Percentiles rank a stretch among this genome's conserved stretches.
Evolutionary conservation across 2,329 filamentous ascomycete species (phyloP).

Genomic region (Gnomoniopsis smithogilvyi): DNA sequence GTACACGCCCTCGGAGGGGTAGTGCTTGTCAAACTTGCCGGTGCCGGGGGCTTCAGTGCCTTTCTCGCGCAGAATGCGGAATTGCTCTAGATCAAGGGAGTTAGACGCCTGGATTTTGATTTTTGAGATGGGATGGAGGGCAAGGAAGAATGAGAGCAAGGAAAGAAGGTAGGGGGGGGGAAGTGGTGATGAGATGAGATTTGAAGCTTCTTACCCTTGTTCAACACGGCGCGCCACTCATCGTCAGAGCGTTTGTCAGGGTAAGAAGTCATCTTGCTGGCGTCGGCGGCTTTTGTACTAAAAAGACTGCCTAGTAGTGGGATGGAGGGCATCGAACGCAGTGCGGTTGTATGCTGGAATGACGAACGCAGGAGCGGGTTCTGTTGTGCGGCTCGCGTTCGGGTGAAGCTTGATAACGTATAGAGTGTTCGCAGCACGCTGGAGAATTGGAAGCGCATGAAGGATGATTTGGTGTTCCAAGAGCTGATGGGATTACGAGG

Average conservation of each 20-base stretch:
- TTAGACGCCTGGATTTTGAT: neutral
- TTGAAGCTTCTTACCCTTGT: slow-evolving; percentile 38
- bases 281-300: slow-evolving; percentile 51
- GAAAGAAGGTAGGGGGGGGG: neutral
- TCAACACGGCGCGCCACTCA: slow-evolving; percentile 88
- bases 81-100: slow-evolving; percentile 67
- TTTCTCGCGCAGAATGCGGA: slow-evolving; percentile 86
- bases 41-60: slow-evolving; percentile 81
- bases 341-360: slow-evolving; percentile 25
- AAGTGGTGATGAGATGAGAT: neutral
- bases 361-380: slow-evolving; percentile 18
- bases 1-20: slow-evolving; percentile 73
- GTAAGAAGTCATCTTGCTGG: slow-evolving; percentile 62
- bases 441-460: slow-evolving; percentile 50
- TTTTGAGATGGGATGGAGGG: neutral
- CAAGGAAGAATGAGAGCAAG: neutral
- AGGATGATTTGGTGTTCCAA: neutral
- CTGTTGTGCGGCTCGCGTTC: slow-evolving; percentile 26
- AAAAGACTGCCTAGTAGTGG: slow-evolving; percentile 79
- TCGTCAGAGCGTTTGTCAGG: slow-evolving; percentile 77
- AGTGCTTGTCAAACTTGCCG: slow-evolving; percentile 86
- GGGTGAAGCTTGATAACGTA: slow-evolving; percentile 43
- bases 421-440: slow-evolving; percentile 43
- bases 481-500: no score
- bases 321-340: slow-evolving; percentile 69